phyloP scores from a whole-genome alignment of 2,329 filamentous ascomycete species.

The Neonectria neomacrospora region DNA sequence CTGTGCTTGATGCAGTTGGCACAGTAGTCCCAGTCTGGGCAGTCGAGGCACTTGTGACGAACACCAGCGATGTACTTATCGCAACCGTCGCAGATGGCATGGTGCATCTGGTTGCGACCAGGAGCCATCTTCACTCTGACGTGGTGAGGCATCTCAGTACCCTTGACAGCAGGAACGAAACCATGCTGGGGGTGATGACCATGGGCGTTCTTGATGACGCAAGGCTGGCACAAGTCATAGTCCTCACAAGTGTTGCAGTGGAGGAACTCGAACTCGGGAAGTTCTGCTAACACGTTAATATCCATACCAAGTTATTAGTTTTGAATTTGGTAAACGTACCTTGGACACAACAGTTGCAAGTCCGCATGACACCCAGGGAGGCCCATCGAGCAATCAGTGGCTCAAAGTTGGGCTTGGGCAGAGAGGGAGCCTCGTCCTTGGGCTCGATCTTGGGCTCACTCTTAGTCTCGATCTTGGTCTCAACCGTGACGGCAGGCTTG shows the following conservation, averaged over 20 bases:
- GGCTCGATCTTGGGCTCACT: slow-evolving; percentile 24
- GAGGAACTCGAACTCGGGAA: slow-evolving; percentile 82
- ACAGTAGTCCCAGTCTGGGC: slow-evolving; percentile 98
- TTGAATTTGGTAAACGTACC: slow-evolving; percentile 40
- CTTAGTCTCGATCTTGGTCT: slow-evolving; percentile 27
- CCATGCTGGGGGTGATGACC: slow-evolving; percentile 91
- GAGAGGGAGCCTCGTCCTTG: slow-evolving; percentile 28
- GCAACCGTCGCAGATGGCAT: slow-evolving; percentile 94
- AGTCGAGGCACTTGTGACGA: slow-evolving; percentile 96
- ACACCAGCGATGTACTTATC: slow-evolving; percentile 88
- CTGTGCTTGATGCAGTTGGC: slow-evolving; percentile 76
- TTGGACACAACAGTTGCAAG: slow-evolving; percentile 74
- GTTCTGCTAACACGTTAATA: slow-evolving; percentile 58
- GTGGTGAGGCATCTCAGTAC: slow-evolving; percentile 68
- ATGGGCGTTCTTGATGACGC: slow-evolving; percentile 80
- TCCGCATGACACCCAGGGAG: slow-evolving; percentile 60
- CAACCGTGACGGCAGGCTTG: slow-evolving; percentile 34
- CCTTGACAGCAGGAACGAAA: slow-evolving; percentile 76
- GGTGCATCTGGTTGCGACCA: slow-evolving; percentile 84
- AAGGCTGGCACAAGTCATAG: slow-evolving; percentile 89
- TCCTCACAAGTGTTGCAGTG: slow-evolving; percentile 88
- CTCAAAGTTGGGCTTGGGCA: slow-evolving; percentile 38
- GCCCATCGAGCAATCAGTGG: slow-evolving; percentile 35
- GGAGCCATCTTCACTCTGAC: slow-evolving; percentile 77
- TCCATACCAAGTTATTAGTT: not conserved